Evolutionary conservation across 1,284 basidiomycete genomes (phyloP).

Genomic region (Moniliophthora roreri): DNA sequence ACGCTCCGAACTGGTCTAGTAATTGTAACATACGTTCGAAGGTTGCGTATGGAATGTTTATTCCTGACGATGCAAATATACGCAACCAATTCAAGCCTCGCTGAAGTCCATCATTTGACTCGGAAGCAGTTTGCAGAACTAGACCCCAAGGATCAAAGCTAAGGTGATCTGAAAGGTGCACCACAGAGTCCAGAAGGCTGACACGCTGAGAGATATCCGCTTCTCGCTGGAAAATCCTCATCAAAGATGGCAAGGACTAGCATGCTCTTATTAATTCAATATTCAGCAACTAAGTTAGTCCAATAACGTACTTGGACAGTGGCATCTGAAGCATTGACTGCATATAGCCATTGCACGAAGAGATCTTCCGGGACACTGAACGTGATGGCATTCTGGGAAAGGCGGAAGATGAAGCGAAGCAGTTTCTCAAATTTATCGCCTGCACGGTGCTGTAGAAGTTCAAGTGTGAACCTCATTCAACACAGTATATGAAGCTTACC

Average conservation of each 20-base stretch:
- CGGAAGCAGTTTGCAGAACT: conserved; percentile 44
- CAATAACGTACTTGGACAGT: conserved; percentile 35
- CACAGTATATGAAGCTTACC: not conserved
- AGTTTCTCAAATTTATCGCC: conserved; percentile 35
- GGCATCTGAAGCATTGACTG: conserved; percentile 33
- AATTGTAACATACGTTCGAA: conserved; percentile 48
- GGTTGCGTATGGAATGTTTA: conserved; percentile 57
- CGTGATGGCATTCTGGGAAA: conserved; percentile 52
- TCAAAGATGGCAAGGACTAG: conserved; percentile 54
- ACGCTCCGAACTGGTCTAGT: conserved; percentile 36
- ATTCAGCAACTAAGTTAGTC: not conserved
- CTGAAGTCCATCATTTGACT: conserved; percentile 44
- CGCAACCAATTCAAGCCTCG: conserved; percentile 64
- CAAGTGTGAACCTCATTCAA: not conserved
- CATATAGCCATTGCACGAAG: conserved; percentile 65
- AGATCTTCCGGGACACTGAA: conserved; percentile 66
- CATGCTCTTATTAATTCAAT: conserved; percentile 1
- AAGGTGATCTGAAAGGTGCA: conserved; percentile 25
- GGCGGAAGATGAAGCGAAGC: conserved; percentile 52
- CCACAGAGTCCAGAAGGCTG: conserved; percentile 34
- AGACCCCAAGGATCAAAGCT: conserved; percentile 57
- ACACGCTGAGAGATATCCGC: conserved; percentile 37
- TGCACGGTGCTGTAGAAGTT: conserved; percentile 17
- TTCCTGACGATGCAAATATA: conserved; percentile 64
- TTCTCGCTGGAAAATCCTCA: conserved; percentile 59